phyloP scores from a whole-genome alignment of 139 green algal genomes.

The Micromonas pusilla region DNA sequence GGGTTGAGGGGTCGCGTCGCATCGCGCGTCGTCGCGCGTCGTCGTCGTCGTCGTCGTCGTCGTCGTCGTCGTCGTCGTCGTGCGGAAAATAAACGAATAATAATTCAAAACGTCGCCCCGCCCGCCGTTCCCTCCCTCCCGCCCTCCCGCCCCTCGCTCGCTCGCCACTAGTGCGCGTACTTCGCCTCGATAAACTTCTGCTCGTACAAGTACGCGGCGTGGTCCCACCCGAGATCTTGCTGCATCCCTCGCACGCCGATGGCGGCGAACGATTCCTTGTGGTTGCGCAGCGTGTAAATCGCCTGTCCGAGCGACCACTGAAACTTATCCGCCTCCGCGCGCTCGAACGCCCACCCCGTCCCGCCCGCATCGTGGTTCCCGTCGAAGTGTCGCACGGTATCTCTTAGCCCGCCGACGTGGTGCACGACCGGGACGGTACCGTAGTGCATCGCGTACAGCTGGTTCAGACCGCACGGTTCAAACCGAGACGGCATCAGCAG shows the following conservation, averaged over 20 bases:
- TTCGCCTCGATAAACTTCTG: conserved; percentile 83
- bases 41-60: too few relatives aligned
- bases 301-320: conserved; percentile 41
- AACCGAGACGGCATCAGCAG: conserved; percentile 83
- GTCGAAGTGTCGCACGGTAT: conserved; percentile 52
- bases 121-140: too few relatives aligned
- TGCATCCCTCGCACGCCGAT: conserved; percentile 62
- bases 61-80: too few relatives aligned
- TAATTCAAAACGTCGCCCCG: too few relatives aligned
- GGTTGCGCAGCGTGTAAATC: conserved; percentile 40
- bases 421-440: conserved; percentile 79
- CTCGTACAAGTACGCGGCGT: conserved; percentile 86
- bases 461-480: conserved; percentile 84
- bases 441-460: conserved; percentile 67
- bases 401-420: conserved; percentile 68
- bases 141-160: too few relatives aligned
- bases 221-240: conserved; percentile 82
- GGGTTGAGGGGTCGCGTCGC: too few relatives aligned
- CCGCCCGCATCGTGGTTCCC: conserved; percentile 38
- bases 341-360: conserved; percentile 45
- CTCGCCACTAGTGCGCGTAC: conserved; percentile 56
- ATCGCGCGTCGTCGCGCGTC: too few relatives aligned
- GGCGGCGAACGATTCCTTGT: conserved; percentile 27
- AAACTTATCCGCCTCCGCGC: conserved; percentile 30
- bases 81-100: too few relatives aligned